A percentile compares a stretch with the other conserved stretches of the same genome.
Evolutionary conservation across 2,329 filamentous ascomycete genomes (phyloP).

Genomic region (Botryotinia calthae): DNA sequence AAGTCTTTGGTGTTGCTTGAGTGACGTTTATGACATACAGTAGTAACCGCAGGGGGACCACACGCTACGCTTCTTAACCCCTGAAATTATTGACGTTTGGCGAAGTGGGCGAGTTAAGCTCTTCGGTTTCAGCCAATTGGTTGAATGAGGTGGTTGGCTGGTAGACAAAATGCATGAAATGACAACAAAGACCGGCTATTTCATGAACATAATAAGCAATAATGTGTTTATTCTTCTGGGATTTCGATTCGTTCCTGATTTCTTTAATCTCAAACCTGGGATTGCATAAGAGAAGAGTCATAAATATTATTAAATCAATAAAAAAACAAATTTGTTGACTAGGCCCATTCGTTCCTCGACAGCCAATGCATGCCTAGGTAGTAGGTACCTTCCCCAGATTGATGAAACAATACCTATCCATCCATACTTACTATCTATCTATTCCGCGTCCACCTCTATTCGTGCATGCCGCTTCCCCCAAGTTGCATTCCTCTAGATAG

Average conservation of each 20-base stretch:
- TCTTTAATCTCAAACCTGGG: background rate
- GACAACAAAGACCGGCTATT: background rate
- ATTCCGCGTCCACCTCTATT: background rate
- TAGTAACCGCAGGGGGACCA: background rate
- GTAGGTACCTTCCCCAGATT: conserved; percentile 34
- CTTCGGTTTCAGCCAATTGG: background rate
- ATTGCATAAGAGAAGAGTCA: background rate
- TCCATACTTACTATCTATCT: background rate
- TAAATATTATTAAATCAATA: background rate
- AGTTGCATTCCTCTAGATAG: conserved; percentile 16
- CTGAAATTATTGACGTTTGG: conserved; percentile 5
- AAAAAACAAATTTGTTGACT: background rate
- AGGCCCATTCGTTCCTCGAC: conserved; percentile 8
- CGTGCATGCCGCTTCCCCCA: conserved; percentile 16
- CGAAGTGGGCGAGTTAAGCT: background rate
- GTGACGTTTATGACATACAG: background rate
- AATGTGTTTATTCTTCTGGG: background rate
- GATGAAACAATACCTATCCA: conserved; percentile 30
- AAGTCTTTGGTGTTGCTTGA: background rate
- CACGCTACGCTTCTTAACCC: background rate
- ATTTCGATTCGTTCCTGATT: background rate
- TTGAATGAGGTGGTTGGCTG: conserved; percentile 3
- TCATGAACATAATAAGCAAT: conserved; percentile 8
- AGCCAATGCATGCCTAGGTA: conserved; percentile 28
- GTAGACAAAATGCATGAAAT: conserved; percentile 10